Percentiles rank a stretch among this genome's conserved stretches.
Evolutionary conservation across 1,284 basidiomycete species (phyloP).

Genomic region (Ceratobasidium sp.): DNA sequence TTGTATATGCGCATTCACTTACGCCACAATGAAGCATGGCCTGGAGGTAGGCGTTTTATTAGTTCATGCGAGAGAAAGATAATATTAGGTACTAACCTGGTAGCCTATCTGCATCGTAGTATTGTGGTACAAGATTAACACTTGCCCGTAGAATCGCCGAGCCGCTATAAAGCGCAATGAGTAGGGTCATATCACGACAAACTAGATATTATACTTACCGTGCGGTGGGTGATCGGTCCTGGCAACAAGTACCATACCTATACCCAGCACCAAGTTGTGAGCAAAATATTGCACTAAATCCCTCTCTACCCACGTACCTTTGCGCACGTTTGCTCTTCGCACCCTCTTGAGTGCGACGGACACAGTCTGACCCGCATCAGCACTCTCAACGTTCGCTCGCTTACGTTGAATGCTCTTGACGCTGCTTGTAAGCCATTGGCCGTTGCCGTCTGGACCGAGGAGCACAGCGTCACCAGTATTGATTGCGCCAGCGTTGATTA

Average conservation of each 20-base stretch:
- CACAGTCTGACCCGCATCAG: conserved; percentile 96
- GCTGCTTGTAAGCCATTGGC: conserved; percentile 82
- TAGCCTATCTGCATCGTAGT: conserved; percentile 93
- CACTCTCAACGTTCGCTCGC: conserved; percentile 77
- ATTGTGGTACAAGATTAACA: conserved; percentile 90
- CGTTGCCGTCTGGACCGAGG: conserved; percentile 94
- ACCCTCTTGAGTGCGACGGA: conserved; percentile 94
- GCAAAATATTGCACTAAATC: too few relatives aligned
- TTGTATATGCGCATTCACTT: conserved; percentile 54
- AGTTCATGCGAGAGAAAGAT: not conserved
- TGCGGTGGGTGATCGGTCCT: conserved; percentile 83
- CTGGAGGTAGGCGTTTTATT: conserved; percentile 58
- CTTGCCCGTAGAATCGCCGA: conserved; percentile 85
- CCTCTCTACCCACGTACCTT: conserved; percentile 68
- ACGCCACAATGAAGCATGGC: conserved; percentile 90
- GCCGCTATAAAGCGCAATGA: conserved; percentile 66
- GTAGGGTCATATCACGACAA: not conserved
- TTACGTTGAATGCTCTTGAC: conserved; percentile 97
- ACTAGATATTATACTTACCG: conserved; percentile 61
- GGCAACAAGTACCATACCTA: conserved; percentile 85
- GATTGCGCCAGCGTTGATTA: conserved; percentile 82
- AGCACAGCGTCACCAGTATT: conserved; percentile 87
- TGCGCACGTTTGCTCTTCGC: conserved; percentile 84
- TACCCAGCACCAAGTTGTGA: not conserved
- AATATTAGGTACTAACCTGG: conserved; percentile 67